Base-by-base conservation (phyloP, 345 rosid species). In the Euphorbia tirucalli region DNA sequence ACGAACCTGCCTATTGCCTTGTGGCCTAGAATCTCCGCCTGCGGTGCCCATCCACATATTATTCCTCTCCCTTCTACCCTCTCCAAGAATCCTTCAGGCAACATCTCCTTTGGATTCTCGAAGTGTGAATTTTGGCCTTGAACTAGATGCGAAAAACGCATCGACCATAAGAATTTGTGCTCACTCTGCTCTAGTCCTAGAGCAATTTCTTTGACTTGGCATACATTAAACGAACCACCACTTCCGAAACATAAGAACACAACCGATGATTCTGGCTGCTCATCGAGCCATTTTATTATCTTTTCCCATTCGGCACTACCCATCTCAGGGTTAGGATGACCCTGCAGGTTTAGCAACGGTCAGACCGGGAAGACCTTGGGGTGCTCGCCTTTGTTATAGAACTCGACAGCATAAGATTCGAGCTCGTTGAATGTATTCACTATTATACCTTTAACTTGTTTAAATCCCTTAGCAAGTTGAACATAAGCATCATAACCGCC, bases 161-260 rank as follows among this genome's bases (percentile, higher is more conserved):
- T 46, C 7, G 71, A 73, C 81, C 77, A 78, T 11, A 78, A 46
- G 50, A 78, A 78, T 14, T 55, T 72, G 7, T 63, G 24, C 56
- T 67, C 74, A 21, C 64, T 66, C 37, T 25, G 63, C 61, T 78
- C 81, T 11, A 77, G 55, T 3, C 74, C 81, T 4, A 49, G 18
- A 1, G 81, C 81, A 3, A 73, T 48, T 41, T 69, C 75, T 57
- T 65, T 74, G 58, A 78, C 37, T 32, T 78, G 77, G 31, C 69
- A 9, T 19, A 1, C 61, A 4, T 44, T 28, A 1, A 77, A 52
- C 16, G 69, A 63, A 14, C 81, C 77, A 37, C 41, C 30, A 39
- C 77, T 73, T n/a, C 81, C 81, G 32, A 78, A 78, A 46, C 81
- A 73, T 13, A 78, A 27, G 55, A 73, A 69, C 16, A 73, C 58